Base-by-base conservation (phyloP, 768 basidiomycete species). In the Panellus pusillus region DNA sequence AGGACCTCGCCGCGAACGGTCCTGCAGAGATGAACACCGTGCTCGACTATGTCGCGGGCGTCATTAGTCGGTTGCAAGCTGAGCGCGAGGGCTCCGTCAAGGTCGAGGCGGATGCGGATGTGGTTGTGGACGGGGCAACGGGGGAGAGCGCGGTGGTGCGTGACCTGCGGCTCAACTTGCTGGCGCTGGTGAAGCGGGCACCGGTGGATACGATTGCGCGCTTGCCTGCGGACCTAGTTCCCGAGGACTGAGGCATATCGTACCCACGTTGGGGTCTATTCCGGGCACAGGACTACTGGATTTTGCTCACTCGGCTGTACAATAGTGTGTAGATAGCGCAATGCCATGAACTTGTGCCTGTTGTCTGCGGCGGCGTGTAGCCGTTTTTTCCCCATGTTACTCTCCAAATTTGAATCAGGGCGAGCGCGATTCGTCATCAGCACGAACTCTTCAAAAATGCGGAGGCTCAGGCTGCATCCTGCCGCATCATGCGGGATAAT, bases 151-250 rank as follows among this genome's bases (percentile, higher is more conserved):
- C 52, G 8, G 64, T 66, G 60, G 55, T 84, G 62, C 78, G 79
- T 49, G 78, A 83, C 48, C 71, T 91, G 44, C 78, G 89, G 36
- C 72, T 91, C 58, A 91, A 89, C 64, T 72, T 92, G 27, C 76
- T 92, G 24, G 88, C 89, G 2, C 74, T 92, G 31, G 86, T 87
- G 52, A 89, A 90, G 64, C 79, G 88, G 6, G 88, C 88, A 9
- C 90, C 90, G 1, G 64, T 90, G 55, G 86, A 89, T 61, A 82
- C 78, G 53, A 86, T 89, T 48, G 84, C 83, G 14, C 74, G 74
- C 28, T 64, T 89, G 37, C 86, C 86, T 9, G 72, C 77, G 38
- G 82, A 86, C 41, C 66, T 89, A 43, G 84, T 89, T 2, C 87
- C 85, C 2, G 81, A 82, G 60, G 76, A 81, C 61, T 89, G 48